A percentile compares a stretch with the other conserved stretches of the same genome.
Evolutionary conservation across 2,329 filamentous ascomycete genomes (phyloP).

Genomic region (Pezicula carpinea): DNA sequence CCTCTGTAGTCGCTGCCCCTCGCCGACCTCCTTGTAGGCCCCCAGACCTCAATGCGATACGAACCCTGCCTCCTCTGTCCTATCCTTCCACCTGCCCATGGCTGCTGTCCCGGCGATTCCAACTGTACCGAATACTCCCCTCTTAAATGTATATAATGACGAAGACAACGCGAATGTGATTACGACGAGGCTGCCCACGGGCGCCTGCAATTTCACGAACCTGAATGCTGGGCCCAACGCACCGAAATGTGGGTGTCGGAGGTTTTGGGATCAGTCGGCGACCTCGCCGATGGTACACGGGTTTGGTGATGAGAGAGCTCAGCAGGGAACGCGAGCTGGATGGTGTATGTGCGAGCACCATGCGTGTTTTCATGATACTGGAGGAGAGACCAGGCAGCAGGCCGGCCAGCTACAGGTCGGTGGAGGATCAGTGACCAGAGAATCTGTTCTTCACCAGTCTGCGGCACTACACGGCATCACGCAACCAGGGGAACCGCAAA

Average conservation of each 20-base stretch:
- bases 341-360: conserved; percentile 51
- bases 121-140: conserved; percentile 23
- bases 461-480: background rate
- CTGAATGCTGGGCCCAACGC: conserved; percentile 36
- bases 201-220: conserved; percentile 48
- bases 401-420: conserved; percentile 6
- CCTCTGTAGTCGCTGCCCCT: conserved; percentile 16
- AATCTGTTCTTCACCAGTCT: background rate
- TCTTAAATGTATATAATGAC: conserved; percentile 19
- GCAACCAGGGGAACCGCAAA: background rate
- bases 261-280: conserved; percentile 43
- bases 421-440: conserved; percentile 4
- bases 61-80: conserved; percentile 9
- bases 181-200: conserved; percentile 33
- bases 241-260: conserved; percentile 45
- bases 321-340: conserved; percentile 5
- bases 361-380: conserved; percentile 45
- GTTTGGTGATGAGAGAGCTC: conserved; percentile 3
- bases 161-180: conserved; percentile 14
- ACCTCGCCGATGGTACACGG: background rate
- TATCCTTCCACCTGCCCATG: conserved; percentile 18
- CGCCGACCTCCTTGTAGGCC: conserved; percentile 4
- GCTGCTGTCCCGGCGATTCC: conserved; percentile 22
- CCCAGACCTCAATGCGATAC: conserved; percentile 20
- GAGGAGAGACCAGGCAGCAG: conserved; percentile 3